Evolutionary conservation across 257 asterid genomes (phyloP), one percentile per base, ranked within the genome.

Genomic region (Anisodus acutangulus): DNA sequence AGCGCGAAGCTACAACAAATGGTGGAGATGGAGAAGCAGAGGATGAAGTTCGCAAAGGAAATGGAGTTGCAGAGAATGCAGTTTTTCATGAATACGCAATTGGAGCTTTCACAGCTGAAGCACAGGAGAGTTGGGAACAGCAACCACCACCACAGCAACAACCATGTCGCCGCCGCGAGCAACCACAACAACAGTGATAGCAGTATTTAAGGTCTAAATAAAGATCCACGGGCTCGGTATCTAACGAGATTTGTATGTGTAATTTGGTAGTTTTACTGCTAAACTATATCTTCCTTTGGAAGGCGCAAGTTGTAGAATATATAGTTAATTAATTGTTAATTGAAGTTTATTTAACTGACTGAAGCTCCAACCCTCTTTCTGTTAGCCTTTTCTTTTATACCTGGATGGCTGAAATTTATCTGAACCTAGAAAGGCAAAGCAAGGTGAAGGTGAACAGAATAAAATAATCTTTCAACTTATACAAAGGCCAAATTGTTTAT

Each of bases 41-140:
- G 99, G 90, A 95, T 95, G 99, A 91, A 92, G 87, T 92, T 94
- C 59, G 91, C 91, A 0, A 95, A 95, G 89, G 99, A 95, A 58
- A 66, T 95, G 87, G 99, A 95, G 90, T 84, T 95, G 93, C 97
- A 94, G 95, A 89, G 99, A 83, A 94, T 94, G 97, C 95, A 93
- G 85, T 90, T 90, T 86, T 91, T 95, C 86, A 91, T 93, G 95
- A 89, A 94, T 88, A 92, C 92, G 9, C 99, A 95, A 89, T 74
- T 93, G 89, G 97, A 95, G 88, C 91, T 92, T 58, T 91, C 94
- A 4, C 93, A 93, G 92, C 82, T 90, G 70, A 90, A 92, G 91
- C 31, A 80, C 9, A 87, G 90, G 88, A 81, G 87, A 83, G 81
- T 71, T 11, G 93, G 86, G 60, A 89, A 86, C 84, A 86, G 80